phyloP scores from a whole-genome alignment of 2,329 filamentous ascomycete genomes.

The Boeremia exigua region DNA sequence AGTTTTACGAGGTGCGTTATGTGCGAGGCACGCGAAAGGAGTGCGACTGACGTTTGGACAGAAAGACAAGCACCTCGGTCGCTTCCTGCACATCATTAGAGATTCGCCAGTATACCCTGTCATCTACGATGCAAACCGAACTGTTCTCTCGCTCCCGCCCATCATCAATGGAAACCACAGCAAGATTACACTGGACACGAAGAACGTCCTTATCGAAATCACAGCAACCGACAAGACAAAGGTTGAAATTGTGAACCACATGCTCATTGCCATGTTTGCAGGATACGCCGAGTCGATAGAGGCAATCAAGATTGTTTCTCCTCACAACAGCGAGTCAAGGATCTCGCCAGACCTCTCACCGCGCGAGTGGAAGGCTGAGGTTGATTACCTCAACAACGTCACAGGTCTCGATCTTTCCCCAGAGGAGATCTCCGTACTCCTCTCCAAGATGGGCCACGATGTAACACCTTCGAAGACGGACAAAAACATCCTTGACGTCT shows the following conservation, averaged over 20 bases:
- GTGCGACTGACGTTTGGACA: conserved; percentile 47
- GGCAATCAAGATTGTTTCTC: conserved; percentile 88
- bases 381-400: conserved; percentile 93
- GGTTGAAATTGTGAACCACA: conserved; percentile 92
- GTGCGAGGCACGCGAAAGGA: not conserved
- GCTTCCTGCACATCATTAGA: conserved; percentile 91
- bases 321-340: conserved; percentile 85
- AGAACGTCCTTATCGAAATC: conserved; percentile 95
- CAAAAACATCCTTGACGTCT: conserved; percentile 75
- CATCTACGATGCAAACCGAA: conserved; percentile 86
- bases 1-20: conserved; percentile 74
- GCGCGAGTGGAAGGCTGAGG: conserved; percentile 78
- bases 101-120: conserved; percentile 95
- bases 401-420: conserved; percentile 81
- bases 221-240: conserved; percentile 96
- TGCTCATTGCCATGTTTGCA: conserved; percentile 97
- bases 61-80: conserved; percentile 88
- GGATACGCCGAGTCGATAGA: conserved; percentile 93
- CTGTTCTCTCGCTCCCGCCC: conserved; percentile 90
- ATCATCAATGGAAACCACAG: conserved; percentile 98
- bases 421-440: conserved; percentile 75
- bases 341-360: conserved; percentile 82
- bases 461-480: conserved; percentile 75
- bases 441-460: conserved; percentile 88
- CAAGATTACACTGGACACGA: conserved; percentile 91